Evolutionary conservation across 1,139 yeast genomes (phyloP), one percentile per base, ranked within the genome.

Genomic region (Pneumocystis canis): DNA sequence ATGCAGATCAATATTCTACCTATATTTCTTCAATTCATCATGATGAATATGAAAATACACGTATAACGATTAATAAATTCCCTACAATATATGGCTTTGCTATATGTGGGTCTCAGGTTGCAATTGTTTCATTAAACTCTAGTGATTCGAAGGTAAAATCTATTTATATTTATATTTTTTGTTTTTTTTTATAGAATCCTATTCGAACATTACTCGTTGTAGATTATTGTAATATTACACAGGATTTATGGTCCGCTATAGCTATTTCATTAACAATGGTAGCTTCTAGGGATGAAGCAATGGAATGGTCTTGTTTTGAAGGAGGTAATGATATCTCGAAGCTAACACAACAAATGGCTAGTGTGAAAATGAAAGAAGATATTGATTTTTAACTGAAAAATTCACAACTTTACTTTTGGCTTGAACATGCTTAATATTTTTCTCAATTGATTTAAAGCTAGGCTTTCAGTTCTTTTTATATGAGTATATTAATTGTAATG

Each of bases 271-370:
- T 62, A 32, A 56, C 60, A 9, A 35, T 62, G 33, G 58, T 57
- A 37, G 60, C 62, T 7, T 62, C 74, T n/a, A 72, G 64, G 11
- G 66, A 62, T 16, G 78, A 76, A 60, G 30, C 54, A 47, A 47
- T 47, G 25, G 54, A 47, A 47, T 47, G 54, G 54, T 47, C 54
- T 20, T 47, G 30, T 25, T 47, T 47, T 47, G 54, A 28, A 47
- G 54, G 54, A 5, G 25, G n/a, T 25, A 47, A 25, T 25, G 54
- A 47, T 25, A 47, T 47, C 9, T 47, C 54, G 2, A 47, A 47
- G 11, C 25, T 47, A 47, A 25, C 54, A 47, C 20, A 47, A 47
- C 54, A 47, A 47, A 47, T 47, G 54, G 54, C 54, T 18, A n/a
- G 16, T 28, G 54, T 47, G 25, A 47, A 47, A 25, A 47, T 47